Evolutionary conservation across 108 stramenopile genomes (phyloP).

Genomic region (Skeletonema marinoi): DNA sequence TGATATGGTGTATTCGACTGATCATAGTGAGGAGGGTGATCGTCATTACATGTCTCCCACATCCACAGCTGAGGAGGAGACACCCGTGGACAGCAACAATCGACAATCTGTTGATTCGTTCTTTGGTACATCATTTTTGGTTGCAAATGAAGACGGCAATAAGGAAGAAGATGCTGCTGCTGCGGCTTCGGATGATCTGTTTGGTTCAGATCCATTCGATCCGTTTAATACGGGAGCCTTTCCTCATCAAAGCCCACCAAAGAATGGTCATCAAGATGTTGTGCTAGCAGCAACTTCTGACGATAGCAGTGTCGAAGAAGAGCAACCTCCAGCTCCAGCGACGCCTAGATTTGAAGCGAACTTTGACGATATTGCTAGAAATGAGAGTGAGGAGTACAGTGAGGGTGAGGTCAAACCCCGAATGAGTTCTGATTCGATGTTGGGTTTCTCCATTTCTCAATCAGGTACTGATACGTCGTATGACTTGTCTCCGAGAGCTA

Average conservation of each 20-base stretch:
- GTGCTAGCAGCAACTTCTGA: neutral
- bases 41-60: neutral
- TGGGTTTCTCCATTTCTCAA: neutral
- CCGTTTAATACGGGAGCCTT: conserved; percentile 16
- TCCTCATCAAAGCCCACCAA: neutral
- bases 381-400: neutral
- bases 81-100: neutral
- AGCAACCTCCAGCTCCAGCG: neutral
- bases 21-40: neutral
- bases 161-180: neutral
- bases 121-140: conserved; percentile 11
- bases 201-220: conserved; percentile 40
- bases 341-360: neutral
- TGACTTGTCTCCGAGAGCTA: neutral
- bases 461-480: neutral
- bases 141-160: neutral
- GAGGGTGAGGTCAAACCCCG: neutral
- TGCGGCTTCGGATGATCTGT: conserved; percentile 2
- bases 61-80: neutral
- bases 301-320: neutral
- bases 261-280: neutral
- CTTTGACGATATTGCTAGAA: neutral
- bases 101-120: conserved; percentile 7
- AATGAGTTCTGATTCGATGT: neutral
- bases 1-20: neutral